Base-by-base conservation (phyloP, 352 stramenopile species). In the Globisporangium recalcitrans region DNA sequence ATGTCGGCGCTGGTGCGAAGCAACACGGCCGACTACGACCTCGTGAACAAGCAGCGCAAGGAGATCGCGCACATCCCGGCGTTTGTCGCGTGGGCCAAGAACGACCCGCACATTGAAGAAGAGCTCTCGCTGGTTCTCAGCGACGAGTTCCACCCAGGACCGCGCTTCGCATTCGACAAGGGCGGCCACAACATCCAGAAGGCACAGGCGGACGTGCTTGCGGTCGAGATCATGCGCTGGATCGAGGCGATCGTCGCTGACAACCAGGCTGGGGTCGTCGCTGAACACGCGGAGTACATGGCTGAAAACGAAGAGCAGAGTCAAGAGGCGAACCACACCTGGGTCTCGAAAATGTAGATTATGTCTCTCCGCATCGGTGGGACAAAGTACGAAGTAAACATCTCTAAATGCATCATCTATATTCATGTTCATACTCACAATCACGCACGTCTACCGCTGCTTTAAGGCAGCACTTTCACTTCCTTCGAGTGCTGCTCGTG, bases 91-190 rank as follows among this genome's bases (percentile, higher is more conserved):
- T 83, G 69, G 67, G 65, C 75, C 11, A 66, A 62, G 36, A 74
- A 93, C 52, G 82, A 93, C 57, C 64, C 60, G 5, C 72, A 90
- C 22, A 87, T 93, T 44, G 73, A 90, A 56, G 69, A 83, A 42
- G 68, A 78, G n/a, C 75, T 91, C 38, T 79, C 75, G 14, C 63
- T 65, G 16, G 63, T 74, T 11, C 55, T 73, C 32, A 76, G 79
- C 21, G 68, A 83, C 32, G 57, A 68, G n/a, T 69, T 65, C 16
- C 47, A 46, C 22, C 21, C 64, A 24, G 71, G 72, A 1, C 68
- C 72, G 14, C 75, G 71, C 32, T 59, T 83, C 29, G 57, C 67
- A n/a, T 85, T 82, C 38, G 54, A 64, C 10, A 56, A 36, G 6
- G 77, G 75, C 14, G 74, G 75, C 19, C 78, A 85, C 68, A 85